Evolutionary conservation across 305 asterid species (phyloP).

Genomic region (Rubia occidens): DNA sequence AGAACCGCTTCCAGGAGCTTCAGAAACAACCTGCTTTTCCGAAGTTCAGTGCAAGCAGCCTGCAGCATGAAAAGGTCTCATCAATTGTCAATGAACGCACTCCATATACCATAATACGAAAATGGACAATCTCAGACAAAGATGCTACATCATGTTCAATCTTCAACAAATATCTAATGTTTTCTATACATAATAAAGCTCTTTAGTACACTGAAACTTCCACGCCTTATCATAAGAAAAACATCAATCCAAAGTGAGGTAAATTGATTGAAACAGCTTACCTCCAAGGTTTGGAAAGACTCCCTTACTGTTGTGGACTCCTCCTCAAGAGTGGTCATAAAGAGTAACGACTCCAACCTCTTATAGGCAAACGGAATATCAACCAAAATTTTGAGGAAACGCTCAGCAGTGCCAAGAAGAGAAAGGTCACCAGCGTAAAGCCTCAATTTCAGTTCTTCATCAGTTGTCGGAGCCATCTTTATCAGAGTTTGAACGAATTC

Average conservation of each 20-base stretch:
- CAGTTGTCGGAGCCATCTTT: conserved; percentile 84
- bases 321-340: conserved; percentile 80
- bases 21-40: conserved; percentile 69
- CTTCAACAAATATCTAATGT: background rate
- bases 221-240: background rate
- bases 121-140: background rate
- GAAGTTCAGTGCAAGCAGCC: conserved; percentile 85
- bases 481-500: conserved; percentile 66
- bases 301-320: conserved; percentile 50
- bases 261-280: conserved; percentile 28
- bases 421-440: conserved; percentile 62
- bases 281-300: conserved; percentile 76
- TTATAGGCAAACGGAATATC: conserved; percentile 78
- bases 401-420: conserved; percentile 77
- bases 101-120: background rate
- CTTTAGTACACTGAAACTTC: background rate
- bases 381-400: conserved; percentile 74
- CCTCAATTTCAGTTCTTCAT: conserved; percentile 88
- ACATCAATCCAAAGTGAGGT: background rate
- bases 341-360: conserved; percentile 69
- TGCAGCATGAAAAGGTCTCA: conserved; percentile 23
- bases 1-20: conserved; percentile 94
- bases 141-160: background rate
- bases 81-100: background rate
- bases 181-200: background rate